Percentiles rank a stretch among this genome's conserved stretches.
phyloP scores from a whole-genome alignment of 257 asterid species.

The Sherardia arvensis region DNA sequence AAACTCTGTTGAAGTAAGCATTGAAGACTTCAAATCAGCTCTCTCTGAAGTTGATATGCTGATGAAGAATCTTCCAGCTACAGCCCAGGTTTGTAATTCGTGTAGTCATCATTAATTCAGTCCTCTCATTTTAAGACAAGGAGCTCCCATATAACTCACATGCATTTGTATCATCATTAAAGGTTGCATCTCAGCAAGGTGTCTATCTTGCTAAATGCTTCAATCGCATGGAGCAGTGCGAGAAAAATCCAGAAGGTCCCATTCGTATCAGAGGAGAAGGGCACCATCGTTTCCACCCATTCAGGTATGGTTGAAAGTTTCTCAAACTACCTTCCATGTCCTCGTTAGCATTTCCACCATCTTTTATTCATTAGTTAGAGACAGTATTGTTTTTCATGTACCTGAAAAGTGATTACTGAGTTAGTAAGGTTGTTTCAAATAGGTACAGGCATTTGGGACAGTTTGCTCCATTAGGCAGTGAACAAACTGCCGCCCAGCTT shows the following conservation, averaged over 20 bases:
- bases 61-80: constrained; percentile 96
- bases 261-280: constrained; percentile 92
- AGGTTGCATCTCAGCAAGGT: constrained; percentile 99
- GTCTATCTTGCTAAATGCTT: constrained; percentile 86
- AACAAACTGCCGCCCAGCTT: constrained; percentile 94
- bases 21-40: constrained; percentile 76
- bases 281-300: constrained; percentile 86
- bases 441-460: constrained; percentile 97
- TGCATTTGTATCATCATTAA: constrained; percentile 19
- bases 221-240: constrained; percentile 86
- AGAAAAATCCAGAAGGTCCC: constrained; percentile 88
- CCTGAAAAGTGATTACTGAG: not conserved
- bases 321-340: not conserved
- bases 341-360: not conserved
- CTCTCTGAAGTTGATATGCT: constrained; percentile 85
- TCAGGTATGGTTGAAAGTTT: constrained; percentile 46
- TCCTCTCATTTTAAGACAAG: not conserved
- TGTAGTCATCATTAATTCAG: not conserved
- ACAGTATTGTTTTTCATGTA: too few species aligned
- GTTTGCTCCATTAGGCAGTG: constrained; percentile 96
- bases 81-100: constrained; percentile 65
- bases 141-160: not conserved
- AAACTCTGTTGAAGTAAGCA: constrained; percentile 63
- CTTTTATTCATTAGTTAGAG: not conserved
- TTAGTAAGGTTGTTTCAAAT: constrained; percentile 12